Evolutionary conservation across 148 eudicot species (phyloP).

Genomic region (Oxyria digyna): DNA sequence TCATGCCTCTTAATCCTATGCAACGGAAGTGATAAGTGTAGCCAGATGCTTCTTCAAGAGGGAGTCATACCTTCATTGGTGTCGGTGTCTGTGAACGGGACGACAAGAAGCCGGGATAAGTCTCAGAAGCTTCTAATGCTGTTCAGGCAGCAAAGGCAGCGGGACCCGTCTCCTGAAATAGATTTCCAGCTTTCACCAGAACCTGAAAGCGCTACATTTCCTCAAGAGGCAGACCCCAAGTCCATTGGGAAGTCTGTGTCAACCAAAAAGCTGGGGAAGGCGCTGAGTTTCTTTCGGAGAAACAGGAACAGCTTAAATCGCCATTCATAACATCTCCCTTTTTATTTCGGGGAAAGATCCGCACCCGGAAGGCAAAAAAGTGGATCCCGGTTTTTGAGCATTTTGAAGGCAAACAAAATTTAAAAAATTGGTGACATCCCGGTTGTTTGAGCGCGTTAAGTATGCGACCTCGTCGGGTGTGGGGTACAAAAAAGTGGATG

Average conservation of each 20-base stretch:
- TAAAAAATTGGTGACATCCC: too few species aligned
- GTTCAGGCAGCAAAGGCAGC: slow-evolving; percentile 85
- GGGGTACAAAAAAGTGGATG: too few species aligned
- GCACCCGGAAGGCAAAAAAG: too few species aligned
- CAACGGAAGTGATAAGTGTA: slow-evolving; percentile 60
- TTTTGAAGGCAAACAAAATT: too few species aligned
- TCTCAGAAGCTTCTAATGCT: slow-evolving; percentile 85
- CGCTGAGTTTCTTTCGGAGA: slow-evolving; percentile 63
- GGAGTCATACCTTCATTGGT: slow-evolving; percentile 93
- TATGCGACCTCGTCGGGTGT: too few species aligned
- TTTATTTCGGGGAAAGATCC: too few species aligned
- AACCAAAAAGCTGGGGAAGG: slow-evolving; percentile 42
- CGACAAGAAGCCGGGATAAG: slow-evolving; percentile 72
- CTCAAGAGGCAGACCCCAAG: slow-evolving; percentile 11
- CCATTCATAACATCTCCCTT: background rate
- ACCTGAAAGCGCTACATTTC: background rate
- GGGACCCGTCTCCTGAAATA: slow-evolving; percentile 42
- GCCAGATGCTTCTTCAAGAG: slow-evolving; percentile 87
- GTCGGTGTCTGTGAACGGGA: slow-evolving; percentile 87
- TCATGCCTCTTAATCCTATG: slow-evolving; percentile 69
- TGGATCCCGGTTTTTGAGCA: too few species aligned
- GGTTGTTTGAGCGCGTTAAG: too few species aligned
- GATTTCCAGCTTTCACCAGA: slow-evolving; percentile 10
- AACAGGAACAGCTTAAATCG: slow-evolving; percentile 51
- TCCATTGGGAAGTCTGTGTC: slow-evolving; percentile 39